phyloP scores from a whole-genome alignment of 2,329 filamentous ascomycete species.

The Sporothrix pallida region DNA sequence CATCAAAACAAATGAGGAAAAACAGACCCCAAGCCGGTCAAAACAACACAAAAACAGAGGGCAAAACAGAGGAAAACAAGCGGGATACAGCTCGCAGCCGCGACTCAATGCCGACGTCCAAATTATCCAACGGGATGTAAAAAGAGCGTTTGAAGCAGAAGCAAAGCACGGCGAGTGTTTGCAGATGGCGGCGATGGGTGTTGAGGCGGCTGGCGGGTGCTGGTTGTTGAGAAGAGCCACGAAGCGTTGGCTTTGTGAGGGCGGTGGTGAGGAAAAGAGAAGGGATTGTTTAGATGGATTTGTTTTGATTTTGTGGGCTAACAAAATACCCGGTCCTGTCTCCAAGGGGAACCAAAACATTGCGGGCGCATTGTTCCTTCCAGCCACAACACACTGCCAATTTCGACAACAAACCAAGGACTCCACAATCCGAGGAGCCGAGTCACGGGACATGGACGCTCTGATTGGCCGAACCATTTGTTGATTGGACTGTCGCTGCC shows the following conservation, averaged over 20 bases:
- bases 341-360: conserved; percentile 41
- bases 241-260: conserved; percentile 28
- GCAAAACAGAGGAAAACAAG: conserved; percentile 4
- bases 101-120: conserved; percentile 26
- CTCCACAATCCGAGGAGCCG: conserved; percentile 29
- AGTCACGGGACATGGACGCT: conserved; percentile 27
- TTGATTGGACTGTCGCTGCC: neutral
- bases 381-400: conserved; percentile 33
- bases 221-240: conserved; percentile 26
- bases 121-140: conserved; percentile 34
- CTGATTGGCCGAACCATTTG: conserved; percentile 27
- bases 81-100: conserved; percentile 21
- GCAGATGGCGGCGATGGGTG: conserved; percentile 18
- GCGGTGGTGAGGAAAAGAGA: conserved; percentile 28
- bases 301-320: conserved; percentile 42
- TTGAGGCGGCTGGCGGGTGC: conserved; percentile 28
- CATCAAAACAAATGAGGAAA: conserved; percentile 32
- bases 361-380: conserved; percentile 32
- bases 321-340: conserved; percentile 37
- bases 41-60: conserved; percentile 33
- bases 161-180: conserved; percentile 23
- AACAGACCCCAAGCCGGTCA: conserved; percentile 17
- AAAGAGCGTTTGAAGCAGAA: neutral
- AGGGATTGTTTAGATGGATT: conserved; percentile 39
- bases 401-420: conserved; percentile 28